Base-by-base conservation (phyloP, 163 green algal species). In the Scenedesmus sp. region DNA sequence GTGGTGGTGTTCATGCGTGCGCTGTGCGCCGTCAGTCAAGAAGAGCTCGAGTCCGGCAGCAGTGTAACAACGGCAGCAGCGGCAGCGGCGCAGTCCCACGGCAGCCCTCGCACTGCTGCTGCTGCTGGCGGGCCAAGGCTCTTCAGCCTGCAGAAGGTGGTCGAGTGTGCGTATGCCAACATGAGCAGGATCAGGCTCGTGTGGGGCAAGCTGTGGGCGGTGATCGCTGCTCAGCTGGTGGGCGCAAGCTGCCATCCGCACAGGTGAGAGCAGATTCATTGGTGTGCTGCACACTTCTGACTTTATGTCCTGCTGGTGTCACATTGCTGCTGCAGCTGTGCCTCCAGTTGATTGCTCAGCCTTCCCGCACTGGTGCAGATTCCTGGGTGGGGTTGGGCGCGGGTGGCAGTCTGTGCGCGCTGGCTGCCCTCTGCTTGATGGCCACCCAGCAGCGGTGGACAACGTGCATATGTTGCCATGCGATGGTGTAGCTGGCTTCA, bases 1-100 rank as follows among this genome's bases (percentile, higher is more conserved):
- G 97, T 99, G 26, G 95, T 99, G 43, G 93, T 98, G 22, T 99
- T 99, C 86, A 94, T 98, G 51, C 94, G 97, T 26, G 96, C 97
- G 10, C 94, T 99, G 72, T 99, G 97, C 89, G 96, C 97, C 24
- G 96, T 99, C 6, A 97, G 95, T 87, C 92, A 97, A 46, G 97
- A 99, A 89, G 98, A 99, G 94, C 96, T 99, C 35, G 95, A 97
- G 49, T 89, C 93, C 1, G 15, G 79, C 13, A 76, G 85, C 85
- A 85, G 70, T 35, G 37, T 37, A 5, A 78, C 43, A 40, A 40
- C 59, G 53, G 72, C 80, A 72, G 15, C 94, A 44, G 65, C 30
- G 4, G n/a, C 22, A 46, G 42, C 24, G 13, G 49, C 65, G 2
- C 56, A 88, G 83, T 22, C 56, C 24, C 37, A 26, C 18, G 65